phyloP scores from a whole-genome alignment of 177 flowering plant genomes.

The Vitis hybrid region DNA sequence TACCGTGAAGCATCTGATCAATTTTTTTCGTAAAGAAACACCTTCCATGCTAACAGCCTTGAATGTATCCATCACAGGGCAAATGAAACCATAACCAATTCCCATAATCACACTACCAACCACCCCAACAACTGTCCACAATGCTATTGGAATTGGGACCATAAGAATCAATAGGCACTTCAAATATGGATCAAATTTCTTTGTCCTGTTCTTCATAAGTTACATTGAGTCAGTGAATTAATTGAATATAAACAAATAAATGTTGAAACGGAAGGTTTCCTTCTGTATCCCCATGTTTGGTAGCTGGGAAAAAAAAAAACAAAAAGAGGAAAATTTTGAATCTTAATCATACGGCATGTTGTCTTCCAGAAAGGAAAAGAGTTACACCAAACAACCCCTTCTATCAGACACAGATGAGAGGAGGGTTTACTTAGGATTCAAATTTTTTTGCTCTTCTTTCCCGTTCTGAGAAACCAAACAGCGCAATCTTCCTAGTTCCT shows the following conservation, averaged over 20 bases:
- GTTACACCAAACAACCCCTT: too few species aligned
- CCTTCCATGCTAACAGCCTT: slow-evolving; percentile 15
- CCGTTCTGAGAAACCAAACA: too few species aligned
- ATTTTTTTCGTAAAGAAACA: slow-evolving; percentile 1
- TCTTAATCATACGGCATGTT: too few species aligned
- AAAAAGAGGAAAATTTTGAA: too few species aligned
- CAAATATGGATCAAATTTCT: slow-evolving; percentile 16
- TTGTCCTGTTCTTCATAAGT: slow-evolving; percentile 11
- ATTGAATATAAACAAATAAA: background rate
- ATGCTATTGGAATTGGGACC: slow-evolving; percentile 14
- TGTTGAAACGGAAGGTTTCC: too few species aligned
- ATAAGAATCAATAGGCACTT: slow-evolving; percentile 10
- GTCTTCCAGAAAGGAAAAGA: too few species aligned
- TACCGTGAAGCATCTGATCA: slow-evolving; percentile 14
- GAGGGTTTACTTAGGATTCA: too few species aligned
- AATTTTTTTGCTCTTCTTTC: too few species aligned
- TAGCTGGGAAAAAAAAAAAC: too few species aligned
- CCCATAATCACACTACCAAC: slow-evolving; percentile 14
- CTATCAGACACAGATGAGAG: too few species aligned
- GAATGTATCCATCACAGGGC: slow-evolving; percentile 23
- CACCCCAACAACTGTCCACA: slow-evolving; percentile 17
- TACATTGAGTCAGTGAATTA: background rate
- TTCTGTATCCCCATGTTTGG: too few species aligned
- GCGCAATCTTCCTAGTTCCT: too few species aligned
- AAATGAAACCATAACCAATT: slow-evolving; percentile 11